A percentile compares a stretch with the other conserved stretches of the same genome.
phyloP scores from a whole-genome alignment of 2,329 filamentous ascomycete genomes.

The Trichoderma gracile region DNA sequence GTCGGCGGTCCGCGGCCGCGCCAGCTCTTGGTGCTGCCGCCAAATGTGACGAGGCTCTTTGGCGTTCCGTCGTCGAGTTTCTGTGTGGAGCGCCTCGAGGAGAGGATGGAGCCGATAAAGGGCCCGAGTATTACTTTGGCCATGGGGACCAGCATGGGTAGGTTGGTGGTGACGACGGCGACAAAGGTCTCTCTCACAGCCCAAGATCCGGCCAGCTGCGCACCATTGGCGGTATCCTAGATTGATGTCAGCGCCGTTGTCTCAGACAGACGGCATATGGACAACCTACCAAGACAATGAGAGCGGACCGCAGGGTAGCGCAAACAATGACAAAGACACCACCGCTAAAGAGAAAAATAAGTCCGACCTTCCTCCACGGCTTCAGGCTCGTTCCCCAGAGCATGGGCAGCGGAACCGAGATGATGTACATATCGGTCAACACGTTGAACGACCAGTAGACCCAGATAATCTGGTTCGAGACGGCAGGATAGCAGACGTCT shows the following conservation, averaged over 20 bases:
- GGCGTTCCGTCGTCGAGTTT: constrained; percentile 30
- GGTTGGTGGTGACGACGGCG: constrained; percentile 46
- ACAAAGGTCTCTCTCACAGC: constrained; percentile 48
- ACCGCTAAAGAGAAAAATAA: constrained; percentile 43
- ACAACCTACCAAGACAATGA: constrained; percentile 35
- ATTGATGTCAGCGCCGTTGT: neutral
- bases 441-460: constrained; percentile 56
- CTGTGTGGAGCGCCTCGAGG: constrained; percentile 30
- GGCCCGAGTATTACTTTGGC: constrained; percentile 41
- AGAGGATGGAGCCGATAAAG: constrained; percentile 31
- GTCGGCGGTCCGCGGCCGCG: constrained; percentile 26
- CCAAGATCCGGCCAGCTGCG: constrained; percentile 46
- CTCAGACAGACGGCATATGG: neutral
- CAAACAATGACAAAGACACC: constrained; percentile 46
- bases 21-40: constrained; percentile 27
- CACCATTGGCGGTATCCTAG: constrained; percentile 45
- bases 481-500: constrained; percentile 51
- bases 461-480: constrained; percentile 53
- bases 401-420: constrained; percentile 59
- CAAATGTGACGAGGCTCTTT: constrained; percentile 30
- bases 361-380: constrained; percentile 41
- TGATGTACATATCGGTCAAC: constrained; percentile 58
- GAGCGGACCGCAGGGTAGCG: constrained; percentile 40
- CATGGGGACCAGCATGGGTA: constrained; percentile 49
- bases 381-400: constrained; percentile 43